Conservation (phyloP, 768 basidiomycete genomes). For the Podaxis mareebaensis region DNA sequence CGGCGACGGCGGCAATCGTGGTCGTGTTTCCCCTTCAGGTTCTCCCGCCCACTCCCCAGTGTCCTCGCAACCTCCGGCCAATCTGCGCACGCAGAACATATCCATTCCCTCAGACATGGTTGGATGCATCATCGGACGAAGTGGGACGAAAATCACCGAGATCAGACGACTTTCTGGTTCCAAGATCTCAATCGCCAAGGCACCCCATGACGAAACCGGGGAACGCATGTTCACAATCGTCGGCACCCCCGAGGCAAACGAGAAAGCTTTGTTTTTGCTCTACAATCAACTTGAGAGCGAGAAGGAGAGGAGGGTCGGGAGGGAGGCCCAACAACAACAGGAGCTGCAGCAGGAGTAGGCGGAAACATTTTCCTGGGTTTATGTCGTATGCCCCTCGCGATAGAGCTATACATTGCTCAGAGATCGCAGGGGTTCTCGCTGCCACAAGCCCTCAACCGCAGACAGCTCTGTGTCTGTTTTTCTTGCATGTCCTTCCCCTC, state of each 20-base stretch:
- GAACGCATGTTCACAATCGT: constrained; percentile 99
- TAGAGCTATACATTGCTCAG: not conserved
- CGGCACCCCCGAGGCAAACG: constrained; percentile 94
- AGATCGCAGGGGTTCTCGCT: not conserved
- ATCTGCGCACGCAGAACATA: constrained; percentile 97
- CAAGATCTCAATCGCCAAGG: constrained; percentile 98
- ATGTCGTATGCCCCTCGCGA: constrained; percentile 1
- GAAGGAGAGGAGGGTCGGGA: constrained; percentile 90
- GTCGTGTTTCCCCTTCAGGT: constrained; percentile 50
- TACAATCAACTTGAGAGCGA: constrained; percentile 97
- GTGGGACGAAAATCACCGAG: constrained; percentile 98
- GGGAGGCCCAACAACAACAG: constrained; percentile 78
- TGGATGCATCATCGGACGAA: constrained; percentile 93
- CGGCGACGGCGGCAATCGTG: constrained; percentile 51
- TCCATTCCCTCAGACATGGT: constrained; percentile 99
- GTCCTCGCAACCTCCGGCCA: constrained; percentile 58
- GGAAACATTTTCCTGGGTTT: not conserved
- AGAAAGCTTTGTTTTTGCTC: constrained; percentile 95
- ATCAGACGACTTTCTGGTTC: constrained; percentile 97
- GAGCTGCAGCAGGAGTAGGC: constrained; percentile 49
- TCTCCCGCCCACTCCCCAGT: constrained; percentile 49
- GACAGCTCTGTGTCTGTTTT: constrained; percentile 7
- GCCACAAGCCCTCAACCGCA: constrained; percentile 1
- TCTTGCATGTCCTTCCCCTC: constrained; percentile 11
- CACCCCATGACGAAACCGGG: constrained; percentile 98